Evolutionary conservation across 1,284 basidiomycete species (phyloP).

Genomic region (Termitomyces sp.): DNA sequence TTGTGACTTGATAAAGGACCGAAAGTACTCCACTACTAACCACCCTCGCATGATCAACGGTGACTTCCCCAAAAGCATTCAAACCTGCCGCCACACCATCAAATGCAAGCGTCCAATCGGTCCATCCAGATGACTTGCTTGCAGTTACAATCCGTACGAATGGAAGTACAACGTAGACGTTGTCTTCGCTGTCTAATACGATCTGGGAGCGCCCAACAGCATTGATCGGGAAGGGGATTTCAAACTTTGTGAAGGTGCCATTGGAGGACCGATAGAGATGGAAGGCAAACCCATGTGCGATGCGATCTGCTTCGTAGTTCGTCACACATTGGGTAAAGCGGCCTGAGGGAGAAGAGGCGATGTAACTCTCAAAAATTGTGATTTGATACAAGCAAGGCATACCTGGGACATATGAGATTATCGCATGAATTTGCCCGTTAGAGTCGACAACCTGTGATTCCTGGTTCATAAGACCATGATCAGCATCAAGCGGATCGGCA

Average conservation of each 20-base stretch:
- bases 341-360: conserved; percentile 19
- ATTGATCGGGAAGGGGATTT: conserved; percentile 37
- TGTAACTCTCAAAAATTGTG: neutral
- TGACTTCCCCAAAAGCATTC: conserved; percentile 39
- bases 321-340: conserved; percentile 39
- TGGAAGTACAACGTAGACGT: conserved; percentile 36
- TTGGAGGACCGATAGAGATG: conserved; percentile 34
- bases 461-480: conserved; percentile 43
- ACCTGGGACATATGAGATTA: conserved; percentile 42
- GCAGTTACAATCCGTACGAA: conserved; percentile 36
- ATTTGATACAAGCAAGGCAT: neutral
- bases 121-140: conserved; percentile 35
- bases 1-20: conserved; percentile 36
- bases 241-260: conserved; percentile 36
- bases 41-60: conserved; percentile 34
- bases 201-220: conserved; percentile 39
- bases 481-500: conserved; percentile 33
- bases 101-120: conserved; percentile 38
- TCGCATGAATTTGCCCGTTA: conserved; percentile 33
- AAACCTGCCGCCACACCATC: conserved; percentile 33
- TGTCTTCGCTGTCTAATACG: conserved; percentile 33
- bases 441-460: conserved; percentile 40
- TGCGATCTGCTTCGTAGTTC: conserved; percentile 32
- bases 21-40: conserved; percentile 31
- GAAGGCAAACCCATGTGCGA: conserved; percentile 31